Base-by-base conservation (phyloP, 352 stramenopile genomes). In the Globisporangium nagaii region DNA sequence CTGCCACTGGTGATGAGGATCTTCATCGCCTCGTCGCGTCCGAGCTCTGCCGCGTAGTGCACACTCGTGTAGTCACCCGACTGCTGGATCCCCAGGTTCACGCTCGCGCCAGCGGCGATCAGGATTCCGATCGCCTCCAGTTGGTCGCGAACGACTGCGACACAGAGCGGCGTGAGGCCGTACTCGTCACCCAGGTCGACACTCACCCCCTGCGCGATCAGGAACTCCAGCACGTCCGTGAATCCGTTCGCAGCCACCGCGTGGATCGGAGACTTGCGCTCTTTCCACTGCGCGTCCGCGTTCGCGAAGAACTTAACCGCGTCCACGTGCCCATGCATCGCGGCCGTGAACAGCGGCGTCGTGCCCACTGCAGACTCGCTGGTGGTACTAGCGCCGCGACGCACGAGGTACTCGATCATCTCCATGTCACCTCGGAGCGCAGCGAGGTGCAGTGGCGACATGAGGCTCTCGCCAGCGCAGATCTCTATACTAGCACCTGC, bases 271-370 rank as follows among this genome's bases (percentile, higher is more conserved):
- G 43, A 55, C 15, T 53, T 45, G 54, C 20, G 44, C 46, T 25
- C 36, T n/a, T 36, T 48, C 35, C 44, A 50, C n/a, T 35, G 9
- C 30, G 34, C 4, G 19, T 61, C 54, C 12, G 49, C 6, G 12
- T 27, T 45, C 8, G 35, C 27, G 17, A 61, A 34, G 30, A 34
- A 48, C 35, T 42, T 46, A 3, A 22, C 22, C 3, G 20, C 55
- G 62, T 47, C 44, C 19, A 61, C 13, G 19, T 46, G 63, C 22
- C 32, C 57, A 19, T 58, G 56, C 39, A 73, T 27, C 2, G 54
- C 54, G 8, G 54, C 54, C n/a, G 27, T 50, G 20, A 32, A 55
- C 19, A 55, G 43, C 19, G 54, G 54, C 17, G 54, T 49, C n/a
- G 37, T 17, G 25, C 36, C n/a, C 2, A 15, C 34, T 2, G n/a